Percentiles rank a stretch among this genome's conserved stretches.
Evolutionary conservation across 106 monocot species (phyloP).

Genomic region (Allium fistulosum): DNA sequence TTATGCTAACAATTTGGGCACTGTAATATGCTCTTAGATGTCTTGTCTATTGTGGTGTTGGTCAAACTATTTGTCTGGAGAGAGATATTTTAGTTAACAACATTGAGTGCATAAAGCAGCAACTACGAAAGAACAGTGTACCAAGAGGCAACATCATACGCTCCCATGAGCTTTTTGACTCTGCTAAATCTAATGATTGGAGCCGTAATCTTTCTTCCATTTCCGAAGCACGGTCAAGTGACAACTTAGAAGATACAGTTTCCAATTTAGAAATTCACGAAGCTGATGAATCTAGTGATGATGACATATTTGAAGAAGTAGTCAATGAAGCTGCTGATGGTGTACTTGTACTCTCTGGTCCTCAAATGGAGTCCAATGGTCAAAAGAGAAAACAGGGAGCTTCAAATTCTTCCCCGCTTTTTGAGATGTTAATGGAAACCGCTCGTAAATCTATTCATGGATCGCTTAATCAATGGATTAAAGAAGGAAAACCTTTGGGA

Average conservation of each 20-base stretch:
- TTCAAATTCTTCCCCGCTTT: slow-evolving; percentile 18
- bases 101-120: slow-evolving; percentile 1
- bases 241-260: slow-evolving; percentile 39
- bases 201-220: slow-evolving; percentile 50
- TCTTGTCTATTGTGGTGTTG: slow-evolving; percentile 7
- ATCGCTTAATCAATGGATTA: slow-evolving; percentile 48
- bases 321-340: slow-evolving; percentile 11
- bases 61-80: slow-evolving; percentile 8
- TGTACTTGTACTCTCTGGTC: slow-evolving; percentile 14
- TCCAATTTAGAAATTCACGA: slow-evolving; percentile 47
- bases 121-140: not conserved
- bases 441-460: slow-evolving; percentile 16
- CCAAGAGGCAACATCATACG: not conserved
- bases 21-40: slow-evolving; percentile 13
- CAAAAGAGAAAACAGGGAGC: slow-evolving; percentile 10
- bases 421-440: slow-evolving; percentile 30
- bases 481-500: slow-evolving; percentile 50
- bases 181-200: slow-evolving; percentile 5
- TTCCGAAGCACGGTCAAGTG: slow-evolving; percentile 21
- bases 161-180: slow-evolving; percentile 1
- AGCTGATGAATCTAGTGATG: not conserved
- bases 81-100: slow-evolving; percentile 4
- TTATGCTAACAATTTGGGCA: not conserved
- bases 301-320: slow-evolving; percentile 12
- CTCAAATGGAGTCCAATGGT: slow-evolving; percentile 10